Base-by-base conservation (phyloP, 2,329 filamentous ascomycete species). In the Acarospora socialis region DNA sequence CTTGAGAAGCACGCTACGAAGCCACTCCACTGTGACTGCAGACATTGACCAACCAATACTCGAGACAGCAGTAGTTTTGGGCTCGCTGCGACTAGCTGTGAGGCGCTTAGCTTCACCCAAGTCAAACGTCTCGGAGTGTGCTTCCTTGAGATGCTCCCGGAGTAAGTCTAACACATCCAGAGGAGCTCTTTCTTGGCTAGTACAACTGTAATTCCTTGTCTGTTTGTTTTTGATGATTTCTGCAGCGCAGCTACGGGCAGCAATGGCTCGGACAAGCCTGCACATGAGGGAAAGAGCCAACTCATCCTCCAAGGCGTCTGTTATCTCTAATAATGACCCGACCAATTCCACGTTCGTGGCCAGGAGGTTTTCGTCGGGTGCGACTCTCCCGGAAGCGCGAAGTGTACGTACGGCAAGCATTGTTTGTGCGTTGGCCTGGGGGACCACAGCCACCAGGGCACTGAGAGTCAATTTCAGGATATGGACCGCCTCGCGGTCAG, bases 1-100 rank as follows among this genome's bases (percentile, higher is more conserved):
- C 34, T 75, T 72, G 26, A 92, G 56, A 46, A 93, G 69, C 1
- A 90, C 66, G 0, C 77, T 74, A 37, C 79, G 50, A 19, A 62
- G 46, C 56, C 56, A 61, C 37, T 61, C 57, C 13, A 59, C 45
- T 17, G 59, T 52, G 9, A 60, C 39, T 9, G 51, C 49, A 6
- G 51, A n/a, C 27, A 27, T 26, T 10, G 22, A 17, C 30, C 19
- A 41, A 13, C 13, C 4, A 7, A n/a, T n/a, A n/a, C n/a, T n/a
- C n/a, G n/a, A n/a, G n/a, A n/a, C n/a, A n/a, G n/a, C n/a, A n/a
- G n/a, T n/a, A n/a, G n/a, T n/a, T n/a, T n/a, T n/a, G n/a, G n/a
- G n/a, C n/a, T n/a, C n/a, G n/a, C n/a, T n/a, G n/a, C n/a, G n/a
- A n/a, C n/a, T n/a, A n/a, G n/a, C n/a, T 4, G 28, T 34, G 10